Evolutionary conservation across 228 moss, liverwort and hornwort species (phyloP).

Genomic region (Sphagnum fallax): DNA sequence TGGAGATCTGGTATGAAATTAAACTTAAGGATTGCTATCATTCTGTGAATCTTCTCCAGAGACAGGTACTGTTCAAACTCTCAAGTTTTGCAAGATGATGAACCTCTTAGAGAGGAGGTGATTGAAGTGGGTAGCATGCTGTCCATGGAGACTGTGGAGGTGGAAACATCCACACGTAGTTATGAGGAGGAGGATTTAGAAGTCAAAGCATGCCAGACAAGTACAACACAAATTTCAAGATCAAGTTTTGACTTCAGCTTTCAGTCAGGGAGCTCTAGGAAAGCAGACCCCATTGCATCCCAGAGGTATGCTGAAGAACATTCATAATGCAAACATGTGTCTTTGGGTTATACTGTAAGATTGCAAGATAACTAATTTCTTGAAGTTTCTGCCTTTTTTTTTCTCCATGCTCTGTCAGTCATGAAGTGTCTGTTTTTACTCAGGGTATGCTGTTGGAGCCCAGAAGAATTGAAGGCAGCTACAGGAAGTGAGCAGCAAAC

Average conservation of each 20-base stretch:
- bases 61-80: conserved; percentile 17
- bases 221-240: conserved; percentile 12
- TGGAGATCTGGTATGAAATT: not conserved
- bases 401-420: no score
- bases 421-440: not conserved
- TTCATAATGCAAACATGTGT: no score
- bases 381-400: no score
- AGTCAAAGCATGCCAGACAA: conserved; percentile 9
- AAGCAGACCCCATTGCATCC: not conserved
- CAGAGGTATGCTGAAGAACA: conserved; percentile 3
- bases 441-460: conserved; percentile 55
- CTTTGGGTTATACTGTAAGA: no score
- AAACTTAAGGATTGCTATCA: not conserved
- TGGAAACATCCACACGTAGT: conserved; percentile 10
- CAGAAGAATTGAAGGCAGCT: conserved; percentile 65
- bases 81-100: conserved; percentile 2
- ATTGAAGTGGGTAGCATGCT: conserved; percentile 9
- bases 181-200: conserved; percentile 15
- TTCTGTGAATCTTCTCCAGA: no score
- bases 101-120: conserved; percentile 11
- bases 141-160: conserved; percentile 7
- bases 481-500: conserved; percentile 51
- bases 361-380: no score
- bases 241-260: not conserved
- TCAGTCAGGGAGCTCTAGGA: not conserved